phyloP scores from a whole-genome alignment of 2,329 filamentous ascomycete species.

The Penicillium sclerotigenum region DNA sequence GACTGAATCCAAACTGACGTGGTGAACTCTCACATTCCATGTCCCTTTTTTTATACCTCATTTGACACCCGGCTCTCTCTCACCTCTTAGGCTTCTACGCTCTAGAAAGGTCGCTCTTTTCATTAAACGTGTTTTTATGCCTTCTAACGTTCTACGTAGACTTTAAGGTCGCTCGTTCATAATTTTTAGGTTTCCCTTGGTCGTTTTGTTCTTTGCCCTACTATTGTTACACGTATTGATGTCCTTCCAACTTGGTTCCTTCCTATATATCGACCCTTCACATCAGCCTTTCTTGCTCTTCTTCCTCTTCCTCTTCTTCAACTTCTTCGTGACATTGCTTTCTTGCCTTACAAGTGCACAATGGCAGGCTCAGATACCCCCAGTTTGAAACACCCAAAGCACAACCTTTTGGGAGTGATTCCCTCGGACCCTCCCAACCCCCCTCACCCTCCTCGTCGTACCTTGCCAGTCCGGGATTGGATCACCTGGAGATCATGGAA shows the following conservation, averaged over 20 bases:
- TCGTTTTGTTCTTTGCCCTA: neutral
- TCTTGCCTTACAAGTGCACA: neutral
- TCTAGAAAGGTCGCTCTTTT: too few relatives aligned
- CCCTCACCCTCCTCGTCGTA: neutral
- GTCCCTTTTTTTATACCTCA: neutral
- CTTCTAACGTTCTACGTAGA: neutral
- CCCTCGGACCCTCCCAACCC: too few relatives aligned
- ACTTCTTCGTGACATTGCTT: neutral
- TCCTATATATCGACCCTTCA: neutral
- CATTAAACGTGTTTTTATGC: neutral
- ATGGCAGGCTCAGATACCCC: neutral
- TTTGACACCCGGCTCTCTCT: neutral
- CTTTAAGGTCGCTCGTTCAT: neutral
- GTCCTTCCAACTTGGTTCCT: neutral
- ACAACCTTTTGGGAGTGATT: neutral
- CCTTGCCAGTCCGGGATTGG: constrained; percentile 7
- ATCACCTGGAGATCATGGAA: constrained; percentile 40
- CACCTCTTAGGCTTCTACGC: too few relatives aligned
- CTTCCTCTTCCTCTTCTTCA: neutral
- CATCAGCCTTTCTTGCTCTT: neutral
- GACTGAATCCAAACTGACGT: neutral
- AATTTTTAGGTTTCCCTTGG: neutral
- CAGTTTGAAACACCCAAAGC: too few relatives aligned
- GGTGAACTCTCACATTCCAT: neutral
- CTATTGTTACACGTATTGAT: too few relatives aligned